Conservation (phyloP, 73 alveolate species). For the Diophrys appendiculata region DNA sequence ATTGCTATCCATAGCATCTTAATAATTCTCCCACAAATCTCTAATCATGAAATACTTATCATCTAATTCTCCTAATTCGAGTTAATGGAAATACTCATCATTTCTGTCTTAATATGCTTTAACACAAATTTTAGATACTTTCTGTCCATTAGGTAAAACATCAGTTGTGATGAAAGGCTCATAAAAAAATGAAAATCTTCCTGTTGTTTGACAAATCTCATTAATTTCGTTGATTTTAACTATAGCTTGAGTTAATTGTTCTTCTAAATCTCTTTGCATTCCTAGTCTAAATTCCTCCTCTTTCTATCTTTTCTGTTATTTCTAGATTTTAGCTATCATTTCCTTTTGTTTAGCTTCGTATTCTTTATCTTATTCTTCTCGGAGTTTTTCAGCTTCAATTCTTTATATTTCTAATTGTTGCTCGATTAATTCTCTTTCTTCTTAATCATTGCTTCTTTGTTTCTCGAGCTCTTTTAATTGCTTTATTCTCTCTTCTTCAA, state of each 20-base stretch:
- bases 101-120: conserved; percentile 53
- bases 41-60: conserved; percentile 23
- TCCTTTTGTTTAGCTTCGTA: conserved; percentile 30
- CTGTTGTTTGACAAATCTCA: conserved; percentile 43
- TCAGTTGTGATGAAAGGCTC: conserved; percentile 61
- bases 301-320: conserved; percentile 27
- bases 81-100: conserved; percentile 8
- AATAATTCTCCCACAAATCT: conserved; percentile 20
- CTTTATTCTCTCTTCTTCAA: conserved; percentile 15
- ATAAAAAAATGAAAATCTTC: conserved; percentile 40
- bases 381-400: conserved; percentile 30
- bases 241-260: conserved; percentile 38
- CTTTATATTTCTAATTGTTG: conserved; percentile 40
- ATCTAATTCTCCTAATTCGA: conserved; percentile 17
- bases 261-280: conserved; percentile 37
- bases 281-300: conserved; percentile 41
- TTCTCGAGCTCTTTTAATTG: conserved; percentile 19
- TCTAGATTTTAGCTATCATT: conserved; percentile 35
- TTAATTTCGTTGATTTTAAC: conserved; percentile 49
- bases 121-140: conserved; percentile 53
- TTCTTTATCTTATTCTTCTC: conserved; percentile 35
- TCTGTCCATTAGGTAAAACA: conserved; percentile 47
- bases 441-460: conserved; percentile 8
- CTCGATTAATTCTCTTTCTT: conserved; percentile 27
- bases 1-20: conserved; percentile 11